A percentile compares a stretch with the other conserved stretches of the same genome.
phyloP scores from a whole-genome alignment of 106 monocot genomes.

The Dioscorea alata region DNA sequence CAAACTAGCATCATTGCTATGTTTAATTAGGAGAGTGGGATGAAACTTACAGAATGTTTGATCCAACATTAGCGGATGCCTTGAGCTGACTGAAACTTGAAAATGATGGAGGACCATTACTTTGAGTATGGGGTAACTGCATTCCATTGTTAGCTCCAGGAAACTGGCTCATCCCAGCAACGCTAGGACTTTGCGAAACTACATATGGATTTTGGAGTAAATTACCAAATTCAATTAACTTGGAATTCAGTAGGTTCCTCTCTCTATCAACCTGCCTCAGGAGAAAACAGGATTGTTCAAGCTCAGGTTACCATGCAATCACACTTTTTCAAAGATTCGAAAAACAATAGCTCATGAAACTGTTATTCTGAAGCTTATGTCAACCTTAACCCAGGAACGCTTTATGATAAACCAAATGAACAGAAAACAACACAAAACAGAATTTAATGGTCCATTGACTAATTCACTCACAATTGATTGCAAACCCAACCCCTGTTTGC shows the following conservation, averaged over 20 bases:
- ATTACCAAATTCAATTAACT: constrained; percentile 76
- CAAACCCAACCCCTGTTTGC: constrained; percentile 53
- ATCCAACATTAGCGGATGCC: constrained; percentile 33
- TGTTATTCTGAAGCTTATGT: too few relatives aligned
- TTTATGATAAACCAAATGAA: too few relatives aligned
- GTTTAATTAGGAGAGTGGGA: neutral
- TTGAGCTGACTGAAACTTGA: constrained; percentile 77
- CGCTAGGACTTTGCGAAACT: constrained; percentile 10
- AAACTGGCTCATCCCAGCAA: constrained; percentile 13
- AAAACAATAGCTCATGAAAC: too few relatives aligned
- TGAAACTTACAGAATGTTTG: constrained; percentile 29
- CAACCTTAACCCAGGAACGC: too few relatives aligned
- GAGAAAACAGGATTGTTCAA: neutral
- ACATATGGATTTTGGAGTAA: constrained; percentile 51
- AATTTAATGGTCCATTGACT: neutral
- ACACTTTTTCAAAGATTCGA: too few relatives aligned
- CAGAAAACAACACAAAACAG: neutral
- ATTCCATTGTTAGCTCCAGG: constrained; percentile 17
- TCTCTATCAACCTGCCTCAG: constrained; percentile 78
- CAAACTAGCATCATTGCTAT: neutral
- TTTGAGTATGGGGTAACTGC: constrained; percentile 22
- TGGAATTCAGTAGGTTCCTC: constrained; percentile 74
- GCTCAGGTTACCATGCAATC: too few relatives aligned
- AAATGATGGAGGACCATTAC: constrained; percentile 30
- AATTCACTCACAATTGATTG: constrained; percentile 73